These are phyloP conservation scores for Tarenaya hassleriana DNA, from an alignment of 345 rosid genomes.

Conservation along the genomic window DNA sequence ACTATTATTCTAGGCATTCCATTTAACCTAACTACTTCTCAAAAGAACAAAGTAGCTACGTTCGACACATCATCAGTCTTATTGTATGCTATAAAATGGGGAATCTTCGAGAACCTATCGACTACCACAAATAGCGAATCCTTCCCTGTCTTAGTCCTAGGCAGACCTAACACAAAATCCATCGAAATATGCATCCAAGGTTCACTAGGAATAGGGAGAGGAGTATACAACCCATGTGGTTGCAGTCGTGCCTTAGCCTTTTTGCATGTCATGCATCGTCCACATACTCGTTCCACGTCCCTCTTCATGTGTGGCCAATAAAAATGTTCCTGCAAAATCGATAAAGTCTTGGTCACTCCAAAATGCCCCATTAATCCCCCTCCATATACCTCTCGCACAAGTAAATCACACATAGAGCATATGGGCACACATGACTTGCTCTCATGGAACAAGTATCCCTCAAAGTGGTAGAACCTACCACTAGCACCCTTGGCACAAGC, in stretches of 20 bases:
- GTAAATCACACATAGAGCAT: neutral
- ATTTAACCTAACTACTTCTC: neutral
- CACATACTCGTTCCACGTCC: neutral
- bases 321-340: neutral
- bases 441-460: neutral
- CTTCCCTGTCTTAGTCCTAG: no score
- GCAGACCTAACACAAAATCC: no score
- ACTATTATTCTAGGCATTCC: neutral
- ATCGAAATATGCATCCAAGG: no score
- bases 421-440: neutral
- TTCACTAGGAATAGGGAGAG: neutral
- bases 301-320: neutral
- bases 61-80: neutral
- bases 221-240: neutral
- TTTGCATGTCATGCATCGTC: neutral
- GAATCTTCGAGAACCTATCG: neutral
- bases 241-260: neutral
- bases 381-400: neutral
- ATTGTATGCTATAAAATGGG: neutral
- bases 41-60: neutral
- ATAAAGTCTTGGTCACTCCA: neutral
- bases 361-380: neutral
- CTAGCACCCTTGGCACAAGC: no score
- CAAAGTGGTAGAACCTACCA: neutral
- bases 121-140: neutral